Conservation (phyloP, 345 rosid genomes). For the Aethionema arabicum region DNA sequence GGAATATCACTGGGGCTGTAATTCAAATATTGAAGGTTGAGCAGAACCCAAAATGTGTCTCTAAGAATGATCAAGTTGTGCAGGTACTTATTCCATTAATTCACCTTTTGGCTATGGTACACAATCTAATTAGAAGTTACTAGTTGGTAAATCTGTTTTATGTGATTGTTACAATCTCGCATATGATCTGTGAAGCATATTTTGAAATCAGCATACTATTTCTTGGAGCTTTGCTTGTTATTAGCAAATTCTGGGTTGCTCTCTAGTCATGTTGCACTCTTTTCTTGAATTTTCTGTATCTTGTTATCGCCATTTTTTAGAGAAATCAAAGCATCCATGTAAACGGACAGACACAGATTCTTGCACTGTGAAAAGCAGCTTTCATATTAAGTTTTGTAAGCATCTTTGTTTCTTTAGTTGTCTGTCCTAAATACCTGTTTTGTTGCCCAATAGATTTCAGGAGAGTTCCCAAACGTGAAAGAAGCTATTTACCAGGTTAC, state of each 20-base stretch:
- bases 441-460: conserved; percentile 60
- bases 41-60: conserved; percentile 64
- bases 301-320: background rate
- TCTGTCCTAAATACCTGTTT: conserved; percentile 30
- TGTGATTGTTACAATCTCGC: conserved; percentile 15
- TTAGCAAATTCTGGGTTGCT: conserved; percentile 5
- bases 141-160: conserved; percentile 9
- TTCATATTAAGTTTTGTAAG: conserved; percentile 6
- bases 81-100: conserved; percentile 50
- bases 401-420: conserved; percentile 10
- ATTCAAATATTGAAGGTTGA: conserved; percentile 54
- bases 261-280: conserved; percentile 7
- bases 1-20: conserved; percentile 60
- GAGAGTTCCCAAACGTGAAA: conserved; percentile 67
- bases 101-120: conserved; percentile 17
- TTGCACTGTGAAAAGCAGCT: conserved; percentile 15
- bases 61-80: conserved; percentile 72
- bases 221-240: conserved; percentile 21
- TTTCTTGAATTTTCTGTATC: conserved; percentile 1
- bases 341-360: conserved; percentile 7
- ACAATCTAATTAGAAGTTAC: conserved; percentile 2
- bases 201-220: conserved; percentile 9
- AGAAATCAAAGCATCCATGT: conserved; percentile 2
- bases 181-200: conserved; percentile 16
- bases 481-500: conserved; percentile 79